Percentiles rank a stretch among this genome's conserved stretches.
phyloP scores from a whole-genome alignment of 805 yeast species.

The Teunomyces kruisii region DNA sequence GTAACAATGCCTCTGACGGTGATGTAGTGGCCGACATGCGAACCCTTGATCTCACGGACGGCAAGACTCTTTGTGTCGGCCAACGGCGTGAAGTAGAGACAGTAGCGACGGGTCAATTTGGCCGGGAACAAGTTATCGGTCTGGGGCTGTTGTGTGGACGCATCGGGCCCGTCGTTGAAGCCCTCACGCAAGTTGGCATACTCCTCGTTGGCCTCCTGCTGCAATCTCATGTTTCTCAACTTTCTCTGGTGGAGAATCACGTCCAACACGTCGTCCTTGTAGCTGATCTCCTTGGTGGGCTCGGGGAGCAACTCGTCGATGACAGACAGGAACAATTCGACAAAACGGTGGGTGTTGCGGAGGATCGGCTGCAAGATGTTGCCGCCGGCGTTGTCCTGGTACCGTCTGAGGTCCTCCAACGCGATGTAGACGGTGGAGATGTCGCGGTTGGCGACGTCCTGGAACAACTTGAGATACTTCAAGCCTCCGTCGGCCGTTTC shows the following conservation, averaged over 20 bases:
- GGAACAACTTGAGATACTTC: constrained; percentile 75
- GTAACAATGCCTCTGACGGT: constrained; percentile 94
- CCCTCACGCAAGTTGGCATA: constrained; percentile 43
- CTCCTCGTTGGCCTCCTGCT: constrained; percentile 67
- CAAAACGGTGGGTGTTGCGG: constrained; percentile 75
- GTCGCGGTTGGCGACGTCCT: constrained; percentile 83
- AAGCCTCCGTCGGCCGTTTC: constrained; percentile 10
- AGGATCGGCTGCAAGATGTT: constrained; percentile 56
- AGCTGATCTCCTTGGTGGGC: constrained; percentile 77
- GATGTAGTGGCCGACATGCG: constrained; percentile 78
- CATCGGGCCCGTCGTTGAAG: constrained; percentile 19
- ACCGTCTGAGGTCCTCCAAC: constrained; percentile 77
- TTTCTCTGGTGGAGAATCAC: constrained; percentile 89
- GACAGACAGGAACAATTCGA: constrained; percentile 71
- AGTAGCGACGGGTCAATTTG: constrained; percentile 81
- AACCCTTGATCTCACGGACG: constrained; percentile 87
- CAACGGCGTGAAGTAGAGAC: constrained; percentile 82
- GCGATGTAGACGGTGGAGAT: constrained; percentile 66
- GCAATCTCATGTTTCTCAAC: constrained; percentile 72
- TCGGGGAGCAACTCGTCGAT: constrained; percentile 83
- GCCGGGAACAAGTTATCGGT: constrained; percentile 71
- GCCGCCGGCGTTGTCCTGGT: constrained; percentile 48
- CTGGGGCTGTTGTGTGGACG: constrained; percentile 14
- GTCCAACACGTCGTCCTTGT: constrained; percentile 88
- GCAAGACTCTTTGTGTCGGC: constrained; percentile 60